These are phyloP conservation scores for Glebionis coronaria DNA, from an alignment of 129 eudicot species.

Conservation along the genomic window DNA sequence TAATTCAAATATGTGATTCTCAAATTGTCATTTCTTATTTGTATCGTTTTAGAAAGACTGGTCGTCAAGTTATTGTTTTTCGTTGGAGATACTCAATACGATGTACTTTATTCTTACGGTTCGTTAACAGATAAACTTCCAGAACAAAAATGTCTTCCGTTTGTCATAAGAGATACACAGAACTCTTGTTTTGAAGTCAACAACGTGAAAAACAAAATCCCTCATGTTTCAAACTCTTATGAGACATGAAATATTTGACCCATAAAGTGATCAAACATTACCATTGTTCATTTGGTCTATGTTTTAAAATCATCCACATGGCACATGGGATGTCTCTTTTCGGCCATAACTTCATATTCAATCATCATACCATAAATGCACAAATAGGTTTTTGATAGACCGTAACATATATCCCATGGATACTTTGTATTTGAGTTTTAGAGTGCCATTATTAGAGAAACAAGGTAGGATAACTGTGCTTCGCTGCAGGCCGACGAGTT, in stretches of 20 bases:
- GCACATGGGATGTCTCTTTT: constrained; percentile 27
- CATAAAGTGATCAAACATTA: constrained; percentile 11
- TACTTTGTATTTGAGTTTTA: not conserved
- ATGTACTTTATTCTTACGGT: too few relatives aligned
- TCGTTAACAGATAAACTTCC: too few relatives aligned
- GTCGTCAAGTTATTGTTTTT: too few relatives aligned
- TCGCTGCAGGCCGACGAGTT: too few relatives aligned
- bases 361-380: not conserved
- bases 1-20: too few relatives aligned
- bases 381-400: not conserved
- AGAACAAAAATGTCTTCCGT: too few relatives aligned
- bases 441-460: too few relatives aligned
- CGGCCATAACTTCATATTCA: not conserved
- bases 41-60: too few relatives aligned
- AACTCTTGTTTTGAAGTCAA: not conserved
- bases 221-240: not conserved
- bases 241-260: constrained; percentile 8
- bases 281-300: constrained; percentile 5
- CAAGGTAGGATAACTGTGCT: too few relatives aligned
- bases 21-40: too few relatives aligned
- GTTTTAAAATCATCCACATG: constrained; percentile 18
- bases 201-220: constrained; percentile 9
- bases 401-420: not conserved
- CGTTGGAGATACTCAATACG: too few relatives aligned
- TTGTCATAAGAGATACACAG: too few relatives aligned